Evolutionary conservation across 2,329 filamentous ascomycete species (phyloP).

Genomic region (Westerdykella aurantiaca): DNA sequence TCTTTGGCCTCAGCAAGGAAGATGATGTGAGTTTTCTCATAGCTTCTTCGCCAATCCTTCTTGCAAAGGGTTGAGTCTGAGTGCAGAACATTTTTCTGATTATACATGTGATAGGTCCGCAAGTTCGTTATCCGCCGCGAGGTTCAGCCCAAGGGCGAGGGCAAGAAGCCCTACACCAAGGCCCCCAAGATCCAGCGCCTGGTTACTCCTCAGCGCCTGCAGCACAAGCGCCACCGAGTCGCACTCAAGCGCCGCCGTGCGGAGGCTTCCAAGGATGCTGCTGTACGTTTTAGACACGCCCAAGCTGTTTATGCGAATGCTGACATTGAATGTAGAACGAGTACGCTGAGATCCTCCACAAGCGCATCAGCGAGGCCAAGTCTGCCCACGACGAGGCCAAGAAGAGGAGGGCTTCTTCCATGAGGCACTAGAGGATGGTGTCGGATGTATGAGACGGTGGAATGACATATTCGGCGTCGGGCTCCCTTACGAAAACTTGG

Average conservation of each 20-base stretch:
- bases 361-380: constrained; percentile 96
- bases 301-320: constrained; percentile 10
- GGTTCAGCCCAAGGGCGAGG: constrained; percentile 94
- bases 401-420: constrained; percentile 92
- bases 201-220: constrained; percentile 97
- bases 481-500: constrained; percentile 28
- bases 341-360: constrained; percentile 92
- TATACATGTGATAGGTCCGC: constrained; percentile 63
- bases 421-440: constrained; percentile 34
- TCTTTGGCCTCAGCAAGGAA: constrained; percentile 99
- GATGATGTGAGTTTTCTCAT: constrained; percentile 86
- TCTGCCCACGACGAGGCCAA: constrained; percentile 85
- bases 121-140: constrained; percentile 99
- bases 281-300: constrained; percentile 57
- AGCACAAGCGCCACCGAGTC: constrained; percentile 98
- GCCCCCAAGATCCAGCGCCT: constrained; percentile 99
- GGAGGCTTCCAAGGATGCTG: constrained; percentile 98
- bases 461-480: constrained; percentile 35
- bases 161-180: constrained; percentile 99
- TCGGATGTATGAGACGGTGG: constrained; percentile 31
- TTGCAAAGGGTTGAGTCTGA: constrained; percentile 45
- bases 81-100: constrained; percentile 38
- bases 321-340: constrained; percentile 64
- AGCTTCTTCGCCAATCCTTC: constrained; percentile 60
- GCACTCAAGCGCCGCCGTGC: constrained; percentile 97